Conservation (phyloP, 2,329 filamentous ascomycete genomes). For the Aspergillus amoenus region DNA sequence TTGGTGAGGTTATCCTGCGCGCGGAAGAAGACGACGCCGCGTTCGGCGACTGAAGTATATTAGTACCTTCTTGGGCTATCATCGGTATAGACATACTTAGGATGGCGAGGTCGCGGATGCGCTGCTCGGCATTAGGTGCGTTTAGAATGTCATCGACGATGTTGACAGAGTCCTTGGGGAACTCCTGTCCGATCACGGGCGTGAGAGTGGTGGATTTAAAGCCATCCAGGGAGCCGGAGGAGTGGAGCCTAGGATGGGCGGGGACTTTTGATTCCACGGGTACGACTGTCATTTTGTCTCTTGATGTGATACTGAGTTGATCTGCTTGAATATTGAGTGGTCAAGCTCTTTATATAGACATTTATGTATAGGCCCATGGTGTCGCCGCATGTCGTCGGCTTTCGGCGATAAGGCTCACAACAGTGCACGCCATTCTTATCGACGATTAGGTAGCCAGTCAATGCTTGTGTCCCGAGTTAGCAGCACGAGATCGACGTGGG, state of each 20-base stretch:
- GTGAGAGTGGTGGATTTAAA: slow-evolving; percentile 25
- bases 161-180: slow-evolving; percentile 33
- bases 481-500: not conserved
- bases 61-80: not conserved
- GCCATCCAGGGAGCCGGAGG: slow-evolving; percentile 13
- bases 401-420: not conserved
- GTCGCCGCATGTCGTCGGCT: not conserved
- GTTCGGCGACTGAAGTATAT: slow-evolving; percentile 57
- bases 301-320: not conserved
- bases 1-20: slow-evolving; percentile 61
- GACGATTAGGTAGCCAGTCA: not conserved
- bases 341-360: not conserved
- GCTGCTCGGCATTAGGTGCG: slow-evolving; percentile 61
- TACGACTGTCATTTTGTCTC: slow-evolving; percentile 3
- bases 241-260: slow-evolving; percentile 10
- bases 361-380: too few relatives aligned
- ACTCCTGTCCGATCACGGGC: slow-evolving; percentile 45
- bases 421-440: slow-evolving; percentile 1
- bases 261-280: not conserved
- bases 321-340: not conserved
- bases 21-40: slow-evolving; percentile 70
- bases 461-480: not conserved
- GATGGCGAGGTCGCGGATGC: slow-evolving; percentile 66
- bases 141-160: slow-evolving; percentile 56
- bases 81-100: slow-evolving; percentile 52